These are phyloP conservation scores for Pestalotiopsis sp. DNA, from an alignment of 2,329 filamentous ascomycete species.

Conservation along the genomic window DNA sequence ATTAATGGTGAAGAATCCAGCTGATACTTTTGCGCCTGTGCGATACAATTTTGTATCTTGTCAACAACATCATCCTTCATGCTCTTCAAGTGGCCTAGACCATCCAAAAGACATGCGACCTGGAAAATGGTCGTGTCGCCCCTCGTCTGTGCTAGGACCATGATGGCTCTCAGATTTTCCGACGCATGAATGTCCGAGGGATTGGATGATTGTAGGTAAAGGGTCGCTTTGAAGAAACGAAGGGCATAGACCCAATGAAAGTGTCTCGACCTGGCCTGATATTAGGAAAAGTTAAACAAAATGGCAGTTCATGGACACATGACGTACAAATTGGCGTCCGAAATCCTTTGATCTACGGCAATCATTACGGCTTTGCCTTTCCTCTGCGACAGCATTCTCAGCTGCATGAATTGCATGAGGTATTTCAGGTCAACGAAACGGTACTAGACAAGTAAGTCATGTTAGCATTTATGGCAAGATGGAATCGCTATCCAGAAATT, in stretches of 20 bases:
- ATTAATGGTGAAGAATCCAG: conserved; percentile 65
- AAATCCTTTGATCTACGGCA: conserved; percentile 69
- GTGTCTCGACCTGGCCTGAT: conserved; percentile 55
- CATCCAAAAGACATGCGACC: conserved; percentile 69
- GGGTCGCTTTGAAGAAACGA: conserved; percentile 71
- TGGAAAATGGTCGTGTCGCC: conserved; percentile 68
- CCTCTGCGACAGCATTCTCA: conserved; percentile 71
- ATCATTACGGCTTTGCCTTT: conserved; percentile 76
- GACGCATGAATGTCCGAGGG: conserved; percentile 66
- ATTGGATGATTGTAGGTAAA: conserved; percentile 65
- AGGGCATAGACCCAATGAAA: conserved; percentile 78
- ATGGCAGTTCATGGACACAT: background rate
- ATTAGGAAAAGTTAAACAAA: conserved; percentile 22
- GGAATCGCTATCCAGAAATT: background rate
- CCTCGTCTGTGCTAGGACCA: conserved; percentile 59
- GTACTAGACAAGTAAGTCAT: conserved; percentile 40
- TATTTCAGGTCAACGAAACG: conserved; percentile 72
- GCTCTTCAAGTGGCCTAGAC: conserved; percentile 68
- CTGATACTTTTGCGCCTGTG: conserved; percentile 74
- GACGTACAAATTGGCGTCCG: conserved; percentile 67
- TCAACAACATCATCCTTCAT: conserved; percentile 68
- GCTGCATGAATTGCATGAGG: conserved; percentile 74
- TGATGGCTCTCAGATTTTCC: conserved; percentile 70
- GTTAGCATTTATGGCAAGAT: conserved; percentile 18
- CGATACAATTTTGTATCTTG: conserved; percentile 72